A percentile compares a stretch with the other conserved stretches of the same genome.
Conservation (phyloP, 2,329 filamentous ascomycete genomes). For the Fusarium dlaminii region DNA sequence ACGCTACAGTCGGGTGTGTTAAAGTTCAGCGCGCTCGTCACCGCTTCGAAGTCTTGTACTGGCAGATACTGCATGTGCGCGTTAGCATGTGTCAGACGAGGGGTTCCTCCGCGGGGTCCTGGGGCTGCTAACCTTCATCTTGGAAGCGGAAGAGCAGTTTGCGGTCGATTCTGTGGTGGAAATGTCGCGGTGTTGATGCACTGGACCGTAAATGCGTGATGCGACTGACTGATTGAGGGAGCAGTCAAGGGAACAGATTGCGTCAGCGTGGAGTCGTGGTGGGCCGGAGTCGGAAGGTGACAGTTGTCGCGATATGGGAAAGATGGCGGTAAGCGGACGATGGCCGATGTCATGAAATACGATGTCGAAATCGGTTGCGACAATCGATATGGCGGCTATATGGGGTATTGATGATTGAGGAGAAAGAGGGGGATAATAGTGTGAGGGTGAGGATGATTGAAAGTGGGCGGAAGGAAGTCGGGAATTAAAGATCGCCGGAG, state of each 20-base stretch:
- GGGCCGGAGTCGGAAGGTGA: slow-evolving; percentile 33
- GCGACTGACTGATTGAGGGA: slow-evolving; percentile 23
- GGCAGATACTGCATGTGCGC: slow-evolving; percentile 78
- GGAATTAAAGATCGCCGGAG: slow-evolving; percentile 35
- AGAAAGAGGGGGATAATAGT: slow-evolving; percentile 7
- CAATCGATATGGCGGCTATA: slow-evolving; percentile 14
- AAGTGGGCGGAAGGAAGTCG: slow-evolving; percentile 21
- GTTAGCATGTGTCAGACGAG: slow-evolving; percentile 29
- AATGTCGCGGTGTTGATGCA: slow-evolving; percentile 9
- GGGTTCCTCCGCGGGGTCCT: not conserved
- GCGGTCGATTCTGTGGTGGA: not conserved
- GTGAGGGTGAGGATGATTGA: not conserved
- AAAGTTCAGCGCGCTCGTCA: slow-evolving; percentile 94
- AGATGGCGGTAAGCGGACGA: slow-evolving; percentile 13
- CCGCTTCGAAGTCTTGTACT: slow-evolving; percentile 87
- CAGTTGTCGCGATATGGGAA: slow-evolving; percentile 30
- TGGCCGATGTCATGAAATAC: not conserved
- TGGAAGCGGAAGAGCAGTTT: slow-evolving; percentile 24
- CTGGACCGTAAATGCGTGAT: slow-evolving; percentile 17
- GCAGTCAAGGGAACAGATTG: slow-evolving; percentile 38
- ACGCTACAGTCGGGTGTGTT: slow-evolving; percentile 93
- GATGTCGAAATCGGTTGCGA: slow-evolving; percentile 13
- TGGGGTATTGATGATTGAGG: slow-evolving; percentile 12
- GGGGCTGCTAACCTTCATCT: slow-evolving; percentile 51
- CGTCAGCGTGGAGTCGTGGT: slow-evolving; percentile 45